Evolutionary conservation across 768 basidiomycete species (phyloP), one percentile per base, ranked within the genome.

Genomic region (Boletus barrowsii): DNA sequence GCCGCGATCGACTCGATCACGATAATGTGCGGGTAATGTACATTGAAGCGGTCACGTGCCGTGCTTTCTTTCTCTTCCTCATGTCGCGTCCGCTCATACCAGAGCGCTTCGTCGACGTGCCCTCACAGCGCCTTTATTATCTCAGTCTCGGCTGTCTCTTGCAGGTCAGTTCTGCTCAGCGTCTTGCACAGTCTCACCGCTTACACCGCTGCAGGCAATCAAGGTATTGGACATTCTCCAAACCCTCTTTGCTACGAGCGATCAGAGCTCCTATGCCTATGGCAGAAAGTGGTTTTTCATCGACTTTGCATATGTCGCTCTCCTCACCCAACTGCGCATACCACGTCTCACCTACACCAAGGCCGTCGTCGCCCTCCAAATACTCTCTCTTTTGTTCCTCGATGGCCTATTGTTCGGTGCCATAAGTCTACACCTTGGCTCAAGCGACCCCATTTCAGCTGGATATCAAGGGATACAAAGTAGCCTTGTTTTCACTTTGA

Each of bases 121-220:
- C 90, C 20, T 86, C 90, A 15, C 90, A 93, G 67, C 79, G 93
- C 47, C 79, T 90, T 7, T 91, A 94, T 63, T 80, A 81, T 58
- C 75, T 91, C 42, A 88, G 90, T 56, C 71, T 93, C 24, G 88
- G 86, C 9, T 79, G 85, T 39, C 75, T 93, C 3, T 76, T 89
- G 33, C 92, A 94, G 79, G 92, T 88, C 58, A 51, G 78, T 59
- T 8, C 26, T 0, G 33, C 17, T 1, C 22, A 24, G 5, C 0
- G 0, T 15, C 14, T 5, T 0, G 6, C 1, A 13, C 2, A 13
- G 33, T 9, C 24, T 22, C n/a, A n/a, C 37, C 46, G 5, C 43
- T 62, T 41, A 61, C 47, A 26, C 10, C 55, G 22, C 37, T 7
- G 8, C 53, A 48, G 91, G 82, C 88, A 26, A 75, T 89, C 58